Percentiles rank a stretch among this genome's conserved stretches.
Conservation (phyloP, 441 rosid genomes). For the Mallotus japonicus region DNA sequence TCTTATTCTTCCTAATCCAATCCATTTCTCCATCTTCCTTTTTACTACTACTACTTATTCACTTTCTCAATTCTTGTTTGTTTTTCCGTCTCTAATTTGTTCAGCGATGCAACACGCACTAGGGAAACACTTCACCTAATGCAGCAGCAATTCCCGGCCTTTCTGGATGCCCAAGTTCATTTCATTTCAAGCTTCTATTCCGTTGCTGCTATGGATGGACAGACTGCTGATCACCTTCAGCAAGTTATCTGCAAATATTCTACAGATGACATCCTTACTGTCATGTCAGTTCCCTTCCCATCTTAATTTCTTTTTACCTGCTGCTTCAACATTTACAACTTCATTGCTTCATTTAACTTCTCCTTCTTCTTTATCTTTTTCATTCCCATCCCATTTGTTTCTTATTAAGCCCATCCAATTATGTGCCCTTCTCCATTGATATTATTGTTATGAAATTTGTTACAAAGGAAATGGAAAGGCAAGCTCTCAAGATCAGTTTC, state of each 20-base stretch:
- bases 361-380: no score
- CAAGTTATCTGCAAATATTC: slow-evolving; percentile 63
- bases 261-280: slow-evolving; percentile 58
- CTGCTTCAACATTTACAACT: neutral
- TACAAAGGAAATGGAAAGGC: no score
- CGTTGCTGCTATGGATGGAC: slow-evolving; percentile 95
- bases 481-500: no score
- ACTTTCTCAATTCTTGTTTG: no score
- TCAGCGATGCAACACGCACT: slow-evolving; percentile 79
- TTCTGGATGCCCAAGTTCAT: slow-evolving; percentile 70
- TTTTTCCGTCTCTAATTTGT: slow-evolving; percentile 14
- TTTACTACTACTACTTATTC: neutral
- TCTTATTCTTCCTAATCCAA: no score
- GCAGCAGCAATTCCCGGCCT: slow-evolving; percentile 67
- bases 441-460: no score
- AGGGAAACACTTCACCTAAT: slow-evolving; percentile 73
- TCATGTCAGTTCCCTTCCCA: slow-evolving; percentile 52
- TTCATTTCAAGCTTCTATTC: slow-evolving; percentile 93
- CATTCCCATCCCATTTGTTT: no score
- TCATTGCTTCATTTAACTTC: no score
- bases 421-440: no score
- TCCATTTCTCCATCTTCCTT: no score
- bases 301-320: no score
- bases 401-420: no score
- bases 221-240: slow-evolving; percentile 87